A percentile compares a stretch with the other conserved stretches of the same genome.
These are phyloP conservation scores for Carnegiea gigantea DNA, from an alignment of 179 eudicot species.

Conservation along the genomic window DNA sequence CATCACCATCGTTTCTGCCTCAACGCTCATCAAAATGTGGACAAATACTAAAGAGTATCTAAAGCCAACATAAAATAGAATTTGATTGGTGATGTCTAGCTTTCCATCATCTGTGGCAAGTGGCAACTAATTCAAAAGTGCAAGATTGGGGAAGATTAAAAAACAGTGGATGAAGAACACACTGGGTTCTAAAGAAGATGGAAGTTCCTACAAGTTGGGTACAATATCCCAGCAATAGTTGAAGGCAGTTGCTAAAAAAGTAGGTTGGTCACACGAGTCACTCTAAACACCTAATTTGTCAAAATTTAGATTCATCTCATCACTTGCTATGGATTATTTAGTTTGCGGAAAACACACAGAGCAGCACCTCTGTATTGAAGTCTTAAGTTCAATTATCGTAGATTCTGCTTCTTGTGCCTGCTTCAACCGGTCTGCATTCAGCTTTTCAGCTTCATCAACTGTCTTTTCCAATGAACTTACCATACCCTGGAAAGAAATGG, in stretches of 20 bases:
- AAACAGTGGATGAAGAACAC: neutral
- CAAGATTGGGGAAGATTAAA: neutral
- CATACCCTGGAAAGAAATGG: constrained; percentile 39
- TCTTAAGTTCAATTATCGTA: constrained; percentile 58
- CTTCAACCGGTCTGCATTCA: constrained; percentile 61
- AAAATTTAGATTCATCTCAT: neutral
- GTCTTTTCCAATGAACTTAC: constrained; percentile 67
- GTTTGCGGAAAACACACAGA: neutral
- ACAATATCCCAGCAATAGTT: neutral
- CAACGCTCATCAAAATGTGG: neutral
- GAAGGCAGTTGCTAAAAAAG: neutral
- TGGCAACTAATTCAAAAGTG: neutral
- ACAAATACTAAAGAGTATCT: neutral
- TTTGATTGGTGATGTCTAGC: neutral
- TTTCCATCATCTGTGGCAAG: no score
- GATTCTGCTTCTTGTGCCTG: constrained; percentile 68
- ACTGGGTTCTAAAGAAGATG: neutral
- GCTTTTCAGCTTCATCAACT: constrained; percentile 60
- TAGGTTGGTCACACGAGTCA: neutral
- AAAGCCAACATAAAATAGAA: neutral
- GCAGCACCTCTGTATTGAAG: constrained; percentile 56
- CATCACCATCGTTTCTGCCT: neutral
- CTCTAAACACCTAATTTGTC: neutral
- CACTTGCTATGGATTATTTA: neutral
- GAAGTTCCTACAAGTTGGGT: neutral